Percentiles rank a stretch among this genome's conserved stretches.
phyloP scores from a whole-genome alignment of 2,329 filamentous ascomycete species.

The Botrytis pseudocinerea region DNA sequence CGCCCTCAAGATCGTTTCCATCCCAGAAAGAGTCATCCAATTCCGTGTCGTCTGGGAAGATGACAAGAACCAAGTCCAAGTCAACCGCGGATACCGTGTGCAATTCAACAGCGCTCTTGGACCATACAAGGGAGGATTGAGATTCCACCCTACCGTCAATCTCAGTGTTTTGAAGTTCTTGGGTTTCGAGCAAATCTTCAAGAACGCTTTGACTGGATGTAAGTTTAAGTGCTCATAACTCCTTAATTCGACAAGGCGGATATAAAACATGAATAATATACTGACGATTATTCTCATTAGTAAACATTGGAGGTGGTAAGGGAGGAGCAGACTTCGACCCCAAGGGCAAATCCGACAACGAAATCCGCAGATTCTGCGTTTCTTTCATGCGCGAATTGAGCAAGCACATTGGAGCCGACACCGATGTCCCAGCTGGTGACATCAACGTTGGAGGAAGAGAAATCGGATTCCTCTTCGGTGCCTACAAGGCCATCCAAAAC shows the following conservation, averaged over 20 bases:
- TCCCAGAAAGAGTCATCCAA: conserved; percentile 94
- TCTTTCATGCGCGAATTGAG: conserved; percentile 94
- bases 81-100: conserved; percentile 94
- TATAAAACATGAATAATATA: not conserved
- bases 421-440: conserved; percentile 94
- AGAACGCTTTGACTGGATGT: conserved; percentile 96
- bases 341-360: conserved; percentile 95
- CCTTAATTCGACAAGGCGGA: too few relatives aligned
- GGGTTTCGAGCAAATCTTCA: conserved; percentile 99
- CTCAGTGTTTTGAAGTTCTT: conserved; percentile 88
- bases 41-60: conserved; percentile 98
- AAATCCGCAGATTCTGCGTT: conserved; percentile 96
- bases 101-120: conserved; percentile 98
- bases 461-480: conserved; percentile 92
- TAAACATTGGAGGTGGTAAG: conserved; percentile 96
- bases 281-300: conserved; percentile 43
- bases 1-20: conserved; percentile 80
- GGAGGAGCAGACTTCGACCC: conserved; percentile 98
- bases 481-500: conserved; percentile 86
- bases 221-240: conserved; percentile 47
- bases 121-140: conserved; percentile 95
- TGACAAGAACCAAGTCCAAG: conserved; percentile 83
- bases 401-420: conserved; percentile 95
- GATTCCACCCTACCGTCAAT: conserved; percentile 90
- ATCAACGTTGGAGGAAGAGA: conserved; percentile 92